Evolutionary conservation across 768 basidiomycete species (phyloP), one percentile per base, ranked within the genome.

Genomic region (Pholiota conissans): DNA sequence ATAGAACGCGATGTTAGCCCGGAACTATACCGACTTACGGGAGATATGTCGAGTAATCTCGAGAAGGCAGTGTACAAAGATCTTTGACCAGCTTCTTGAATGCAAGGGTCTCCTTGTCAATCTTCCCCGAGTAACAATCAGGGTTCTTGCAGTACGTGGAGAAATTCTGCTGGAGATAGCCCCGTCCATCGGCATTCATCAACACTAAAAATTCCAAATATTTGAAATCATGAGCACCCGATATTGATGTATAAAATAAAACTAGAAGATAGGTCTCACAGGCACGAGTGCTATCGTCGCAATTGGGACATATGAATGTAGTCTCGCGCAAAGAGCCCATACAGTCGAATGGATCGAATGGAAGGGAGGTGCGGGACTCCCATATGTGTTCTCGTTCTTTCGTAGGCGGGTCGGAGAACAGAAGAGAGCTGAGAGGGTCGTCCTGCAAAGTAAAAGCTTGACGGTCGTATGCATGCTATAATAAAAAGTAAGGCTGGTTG

Each of bases 81-180:
- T 66, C 65, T 11, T 39, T 26, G 4, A 57, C 64, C 20, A 69
- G 58, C 45, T 67, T 69, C 9, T 60, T 57, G 18, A 63, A 57
- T 0, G 65, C 68, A 9, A 69, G 60, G 7, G 42, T 62, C 35
- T 62, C 65, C 42, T 66, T 66, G 52, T 68, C 55, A 68, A 86
- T 76, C 3, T 59, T 63, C 3, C 30, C 29, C 26, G 75, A 67
- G 11, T 55, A 54, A 60, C 84, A 85, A 2, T n/a, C 42, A 7
- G 34, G 26, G 1, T 61, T 59, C 0, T 45, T 28, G 58, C 84
- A 85, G 37, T 28, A 22, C 0, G 61, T 49, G 3, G 30, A 63
- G 56, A 85, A 85, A 0, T 64, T 66, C 20, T 67, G 66, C 57
- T 84, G 82, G 0, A 79, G 64, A 52, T 83, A 85, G 0, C 84